Conservation (phyloP, 495 filamentous ascomycete species). For the Aspergillus kassunensis region DNA sequence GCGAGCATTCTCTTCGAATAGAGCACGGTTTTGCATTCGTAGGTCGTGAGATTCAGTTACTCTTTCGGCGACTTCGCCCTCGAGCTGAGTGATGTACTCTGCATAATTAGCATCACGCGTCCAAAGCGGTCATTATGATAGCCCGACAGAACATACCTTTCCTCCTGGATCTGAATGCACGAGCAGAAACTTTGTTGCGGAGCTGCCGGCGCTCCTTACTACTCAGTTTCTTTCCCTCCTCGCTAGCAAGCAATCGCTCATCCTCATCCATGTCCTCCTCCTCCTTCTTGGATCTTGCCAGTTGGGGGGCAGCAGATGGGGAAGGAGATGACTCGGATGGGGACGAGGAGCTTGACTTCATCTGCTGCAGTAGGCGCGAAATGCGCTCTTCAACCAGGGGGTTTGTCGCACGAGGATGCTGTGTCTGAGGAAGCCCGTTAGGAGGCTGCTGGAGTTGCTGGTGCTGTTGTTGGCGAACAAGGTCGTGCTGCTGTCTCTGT, state of each 20-base stretch:
- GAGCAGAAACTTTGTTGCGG: conserved; percentile 96
- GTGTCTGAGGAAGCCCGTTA: conserved; percentile 29
- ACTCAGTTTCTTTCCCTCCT: conserved; percentile 95
- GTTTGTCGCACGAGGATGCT: conserved; percentile 52
- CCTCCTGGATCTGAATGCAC: conserved; percentile 89
- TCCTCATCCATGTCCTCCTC: conserved; percentile 99
- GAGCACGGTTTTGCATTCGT: conserved; percentile 62
- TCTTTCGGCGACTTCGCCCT: conserved; percentile 72
- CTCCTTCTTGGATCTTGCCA: conserved; percentile 72
- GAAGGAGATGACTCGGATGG: conserved; percentile 48
- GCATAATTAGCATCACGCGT: conserved; percentile 42
- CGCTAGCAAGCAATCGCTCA: conserved; percentile 84
- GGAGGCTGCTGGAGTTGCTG: conserved; percentile 32
- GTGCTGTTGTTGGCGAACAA: conserved; percentile 52
- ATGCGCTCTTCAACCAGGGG: conserved; percentile 80
- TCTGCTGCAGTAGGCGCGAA: conserved; percentile 75
- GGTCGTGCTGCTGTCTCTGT: conserved; percentile 62
- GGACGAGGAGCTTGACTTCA: conserved; percentile 62
- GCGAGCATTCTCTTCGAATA: conserved; percentile 76
- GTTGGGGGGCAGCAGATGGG: conserved; percentile 41
- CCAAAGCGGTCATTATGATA: neutral
- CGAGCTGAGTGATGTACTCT: conserved; percentile 97
- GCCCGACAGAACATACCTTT: conserved; percentile 69
- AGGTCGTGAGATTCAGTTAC: conserved; percentile 69
- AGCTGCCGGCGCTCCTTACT: conserved; percentile 92